Base-by-base conservation (phyloP, 2,329 filamentous ascomycete species). In the Pseudogymnoascus sp. region DNA sequence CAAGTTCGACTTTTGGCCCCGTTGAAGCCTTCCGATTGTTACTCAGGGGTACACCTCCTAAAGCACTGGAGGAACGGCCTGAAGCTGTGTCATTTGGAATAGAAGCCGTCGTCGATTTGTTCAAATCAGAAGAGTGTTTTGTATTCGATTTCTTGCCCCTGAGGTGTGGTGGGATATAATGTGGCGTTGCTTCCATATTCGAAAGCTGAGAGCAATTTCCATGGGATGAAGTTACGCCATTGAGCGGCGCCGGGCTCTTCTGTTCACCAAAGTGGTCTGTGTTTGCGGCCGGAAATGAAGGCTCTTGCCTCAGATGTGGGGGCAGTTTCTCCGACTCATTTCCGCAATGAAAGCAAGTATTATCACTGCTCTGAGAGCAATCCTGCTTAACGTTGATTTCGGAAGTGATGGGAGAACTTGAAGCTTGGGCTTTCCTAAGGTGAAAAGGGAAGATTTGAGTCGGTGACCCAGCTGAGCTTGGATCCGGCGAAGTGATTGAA, bases 131-230 rank as follows among this genome's bases (percentile, higher is more conserved):
- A 61, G 26, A 29, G 9, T 50, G 59, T 7, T 11, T 31, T 11
- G 57, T n/a, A 24, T 21, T 24, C n/a, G 37, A 29, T 33, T 63
- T 57, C n/a, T 47, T 15, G 26, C 35, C 62, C 41, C 47, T 35
- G 13, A 62, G 39, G 54, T 63, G 60, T 35, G 60, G 62, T 6
- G 60, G 60, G 33, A 62, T 29, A 59, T 50, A 50, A 41, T 33
- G 11, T 21, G 40, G 26, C 13, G 36, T 61, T 37, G 31, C 4
- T 33, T 33, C 47, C 5, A 7, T 33, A 3, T 17, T 33, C 29
- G 3, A 21, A 3, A 3, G n/a, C 29, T 54, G 29, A 10, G 47
- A 21, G 15, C 9, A n/a, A 33, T 54, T 17, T 54, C 11, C 29
- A 21, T 21, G 29, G 35, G 47, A 33, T 29, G 29, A 5, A 10